Conservation (phyloP, 75 land plant species). For the Isoetes taiwanensis region DNA sequence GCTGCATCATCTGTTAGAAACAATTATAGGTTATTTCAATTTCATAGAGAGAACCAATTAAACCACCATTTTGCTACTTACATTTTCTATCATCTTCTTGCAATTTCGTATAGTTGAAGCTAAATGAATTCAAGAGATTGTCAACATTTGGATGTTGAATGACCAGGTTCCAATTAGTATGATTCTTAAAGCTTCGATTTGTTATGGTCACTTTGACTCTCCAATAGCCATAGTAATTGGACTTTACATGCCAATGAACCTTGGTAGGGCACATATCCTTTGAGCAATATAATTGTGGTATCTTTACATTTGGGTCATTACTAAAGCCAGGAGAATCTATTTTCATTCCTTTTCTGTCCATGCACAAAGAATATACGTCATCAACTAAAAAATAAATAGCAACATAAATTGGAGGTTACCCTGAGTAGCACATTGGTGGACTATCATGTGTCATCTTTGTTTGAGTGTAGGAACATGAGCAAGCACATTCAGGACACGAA, state of each 20-base stretch:
- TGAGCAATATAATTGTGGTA: background rate
- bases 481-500: background rate
- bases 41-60: too few relatives aligned
- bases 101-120: conserved; percentile 7
- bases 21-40: too few relatives aligned
- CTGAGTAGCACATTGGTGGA: background rate
- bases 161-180: conserved; percentile 22
- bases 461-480: background rate
- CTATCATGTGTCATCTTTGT: background rate
- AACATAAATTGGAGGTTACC: background rate
- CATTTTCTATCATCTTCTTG: too few relatives aligned
- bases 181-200: conserved; percentile 16
- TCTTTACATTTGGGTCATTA: background rate
- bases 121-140: background rate
- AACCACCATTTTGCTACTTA: too few relatives aligned
- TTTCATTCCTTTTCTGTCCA: too few relatives aligned
- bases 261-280: background rate
- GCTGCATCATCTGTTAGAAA: background rate
- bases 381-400: too few relatives aligned
- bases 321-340: too few relatives aligned
- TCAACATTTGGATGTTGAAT: background rate
- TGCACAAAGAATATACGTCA: too few relatives aligned
- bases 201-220: background rate
- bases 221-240: conserved; percentile 2
- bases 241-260: conserved; percentile 7